Conservation (phyloP, 2,329 filamentous ascomycete genomes). For the Verticillium klebahnii region DNA sequence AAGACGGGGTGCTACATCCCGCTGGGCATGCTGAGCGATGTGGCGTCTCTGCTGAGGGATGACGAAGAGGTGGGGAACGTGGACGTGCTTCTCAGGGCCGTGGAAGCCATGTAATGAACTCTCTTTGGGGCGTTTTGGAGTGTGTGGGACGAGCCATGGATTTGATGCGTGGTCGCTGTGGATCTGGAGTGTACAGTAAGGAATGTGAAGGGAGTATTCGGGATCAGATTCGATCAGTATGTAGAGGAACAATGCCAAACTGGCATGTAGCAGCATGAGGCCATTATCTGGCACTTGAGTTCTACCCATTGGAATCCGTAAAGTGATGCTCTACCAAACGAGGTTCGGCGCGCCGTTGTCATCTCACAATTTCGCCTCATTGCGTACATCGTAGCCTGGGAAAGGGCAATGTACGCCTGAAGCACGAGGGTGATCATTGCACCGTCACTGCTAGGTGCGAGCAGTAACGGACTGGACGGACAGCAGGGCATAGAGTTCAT, state of each 20-base stretch:
- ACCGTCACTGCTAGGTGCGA: no score
- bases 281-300: not conserved
- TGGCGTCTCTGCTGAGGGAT: conserved; percentile 70
- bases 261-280: not conserved
- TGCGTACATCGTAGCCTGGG: no score
- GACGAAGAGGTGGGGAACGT: conserved; percentile 46
- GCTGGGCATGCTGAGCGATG: conserved; percentile 81
- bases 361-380: no score
- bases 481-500: no score
- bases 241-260: not conserved
- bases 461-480: no score
- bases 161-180: not conserved
- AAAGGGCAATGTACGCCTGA: not conserved
- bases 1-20: conserved; percentile 78
- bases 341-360: no score
- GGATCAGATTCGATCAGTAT: not conserved
- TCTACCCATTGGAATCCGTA: no score
- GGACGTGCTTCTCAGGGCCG: conserved; percentile 55
- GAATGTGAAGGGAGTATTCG: not conserved
- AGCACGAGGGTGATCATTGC: no score
- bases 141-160: not conserved
- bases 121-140: not conserved
- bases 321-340: no score
- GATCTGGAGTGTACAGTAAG: not conserved
- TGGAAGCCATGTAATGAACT: conserved; percentile 48